Base-by-base conservation (phyloP, 2,329 filamentous ascomycete genomes). In the Xylaria digitata region DNA sequence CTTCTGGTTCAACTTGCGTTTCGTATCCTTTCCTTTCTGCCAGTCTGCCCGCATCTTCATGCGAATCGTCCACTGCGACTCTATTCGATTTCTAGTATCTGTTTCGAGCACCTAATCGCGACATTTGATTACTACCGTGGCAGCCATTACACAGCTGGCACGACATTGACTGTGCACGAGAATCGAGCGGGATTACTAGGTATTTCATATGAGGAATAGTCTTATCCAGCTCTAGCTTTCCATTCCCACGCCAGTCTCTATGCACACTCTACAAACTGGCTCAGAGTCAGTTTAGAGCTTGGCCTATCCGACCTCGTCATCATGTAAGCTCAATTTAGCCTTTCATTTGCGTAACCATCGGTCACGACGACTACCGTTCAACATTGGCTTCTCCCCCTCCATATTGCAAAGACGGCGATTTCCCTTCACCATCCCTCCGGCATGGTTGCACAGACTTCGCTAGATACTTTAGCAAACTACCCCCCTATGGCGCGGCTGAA, bases 321-420 rank as follows among this genome's bases (percentile, higher is more conserved):
- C 43, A 75, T 75, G 73, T 75, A 71, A 70, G 73, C 59, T 57
- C 26, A n/a, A 63, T 32, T 65, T 49, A 15, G 37, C 11, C 37
- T 40, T 54, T 37, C 45, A 45, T 52, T 19, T 59, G 42, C 43
- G 46, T 49, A 49, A 55, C 21, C 26, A 55, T 17, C 8, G 15
- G 43, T 4, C 30, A 49, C 37, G 17, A 23, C 40, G 48, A 21
- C 32, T 32, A 13, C n/a, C 8, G 17, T 62, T n/a, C 17, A 48
- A 37, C 6, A 6, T 11, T 26, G 5, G 19, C 5, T 34, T 17
- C 23, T 30, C 21, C 21, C 26, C 21, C 6, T 57, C 45, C n/a
- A 50, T 32, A 21, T 23, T 13, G 46, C 54, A 19, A 26, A n/a
- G 15, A 17, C 15, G 9, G 19, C 17, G 26, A 26, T 26, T 21